These are phyloP conservation scores for Fraxinus dipetala DNA, from an alignment of 305 asterid genomes.

Conservation along the genomic window DNA sequence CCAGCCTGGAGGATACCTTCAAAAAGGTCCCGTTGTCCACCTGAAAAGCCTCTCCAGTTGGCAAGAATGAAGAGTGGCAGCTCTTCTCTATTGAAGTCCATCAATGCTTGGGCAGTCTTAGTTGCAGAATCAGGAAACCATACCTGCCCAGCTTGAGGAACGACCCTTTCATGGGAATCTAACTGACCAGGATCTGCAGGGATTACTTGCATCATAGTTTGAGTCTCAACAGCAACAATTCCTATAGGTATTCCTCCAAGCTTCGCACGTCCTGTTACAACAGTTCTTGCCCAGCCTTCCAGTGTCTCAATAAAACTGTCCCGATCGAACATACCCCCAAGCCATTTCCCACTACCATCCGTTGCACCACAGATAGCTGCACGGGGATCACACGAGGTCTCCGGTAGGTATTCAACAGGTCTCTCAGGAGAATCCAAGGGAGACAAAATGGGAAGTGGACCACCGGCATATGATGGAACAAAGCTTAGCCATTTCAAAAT, in stretches of 20 bases:
- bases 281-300: slow-evolving; percentile 99
- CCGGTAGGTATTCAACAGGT: slow-evolving; percentile 69
- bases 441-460: slow-evolving; percentile 76
- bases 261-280: slow-evolving; percentile 89
- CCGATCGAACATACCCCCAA: slow-evolving; percentile 86
- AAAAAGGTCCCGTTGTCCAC: slow-evolving; percentile 96
- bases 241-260: slow-evolving; percentile 98
- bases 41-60: slow-evolving; percentile 98
- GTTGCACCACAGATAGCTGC: slow-evolving; percentile 80
- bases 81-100: slow-evolving; percentile 86
- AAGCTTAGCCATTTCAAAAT: slow-evolving; percentile 95
- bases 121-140: slow-evolving; percentile 98
- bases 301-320: slow-evolving; percentile 88
- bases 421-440: slow-evolving; percentile 75
- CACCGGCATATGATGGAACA: slow-evolving; percentile 73
- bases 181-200: slow-evolving; percentile 99
- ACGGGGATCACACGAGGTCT: slow-evolving; percentile 90
- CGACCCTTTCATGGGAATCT: slow-evolving; percentile 90
- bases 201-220: slow-evolving; percentile 93
- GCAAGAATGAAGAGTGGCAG: slow-evolving; percentile 92
- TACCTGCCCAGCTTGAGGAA: slow-evolving; percentile 98
- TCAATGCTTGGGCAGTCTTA: slow-evolving; percentile 93
- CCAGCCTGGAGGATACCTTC: slow-evolving; percentile 99
- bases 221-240: slow-evolving; percentile 95
- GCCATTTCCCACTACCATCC: slow-evolving; percentile 73